Evolutionary conservation across 192 early-diverging fungal genomes (phyloP), one percentile per base, ranked within the genome.

Genomic region (Linnemannia hyalina): DNA sequence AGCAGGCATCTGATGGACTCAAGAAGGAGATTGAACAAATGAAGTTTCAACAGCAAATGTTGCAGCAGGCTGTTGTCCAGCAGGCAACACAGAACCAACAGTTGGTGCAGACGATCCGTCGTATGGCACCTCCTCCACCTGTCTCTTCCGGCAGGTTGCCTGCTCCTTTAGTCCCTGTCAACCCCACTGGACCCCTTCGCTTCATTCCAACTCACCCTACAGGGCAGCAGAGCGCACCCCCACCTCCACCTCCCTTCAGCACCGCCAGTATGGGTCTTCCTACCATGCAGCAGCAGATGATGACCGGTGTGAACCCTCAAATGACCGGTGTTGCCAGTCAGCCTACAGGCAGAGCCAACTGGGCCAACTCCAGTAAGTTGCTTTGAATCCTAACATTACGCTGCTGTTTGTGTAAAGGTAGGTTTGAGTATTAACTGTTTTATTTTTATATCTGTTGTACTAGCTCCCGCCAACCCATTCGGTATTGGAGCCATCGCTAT

Each of bases 281-380:
- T 63, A 47, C 84, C 60, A 38, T 81, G 71, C 84, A 86, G 42
- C 84, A 86, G 72, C 84, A 86, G 65, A 86, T 86, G 82, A 85
- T 85, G 84, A 86, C 83, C 10, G 83, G 83, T 0, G 57, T 85
- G 18, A 76, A 69, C 52, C 74, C 82, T 68, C 82, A 80, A 55
- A 85, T 85, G 83, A 80, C 78, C 10, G 78, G 79, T 4, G 74
- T 86, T 47, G 70, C 65, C 29, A 40, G 57, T 22, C 84, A 91
- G 47, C 52, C 81, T 16, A 91, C 90, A 9, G 90, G 90, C 35
- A 76, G 75, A 70, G 80, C 82, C 36, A 88, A 75, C 69, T 91
- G 88, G 90, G 76, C 73, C 52, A 82, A 78, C 46, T 86, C 90
- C 3, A 89, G 89, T 89, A 89, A 41, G 89, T 80, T 40, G 5